Base-by-base conservation (phyloP, 2,329 filamentous ascomycete genomes). In the Ophiostoma ips region DNA sequence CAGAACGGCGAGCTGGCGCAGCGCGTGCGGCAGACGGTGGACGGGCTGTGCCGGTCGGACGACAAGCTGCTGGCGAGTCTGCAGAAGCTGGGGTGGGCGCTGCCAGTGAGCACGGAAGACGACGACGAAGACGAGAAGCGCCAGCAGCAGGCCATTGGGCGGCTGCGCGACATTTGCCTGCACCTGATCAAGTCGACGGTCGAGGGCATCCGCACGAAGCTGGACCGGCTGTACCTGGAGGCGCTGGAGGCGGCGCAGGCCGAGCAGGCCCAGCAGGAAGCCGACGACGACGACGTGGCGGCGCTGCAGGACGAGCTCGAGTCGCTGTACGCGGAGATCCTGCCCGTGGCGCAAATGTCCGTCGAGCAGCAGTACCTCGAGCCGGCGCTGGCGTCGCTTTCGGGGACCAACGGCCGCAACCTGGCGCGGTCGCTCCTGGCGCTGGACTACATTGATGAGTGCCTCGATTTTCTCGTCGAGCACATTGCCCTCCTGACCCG, bases 271-370 rank as follows among this genome's bases (percentile, higher is more conserved):
- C 54, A 59, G 5, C 24, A 19, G 15, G 28, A 21, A 11, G 18
- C 16, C n/a, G 58, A 62, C 0, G 54, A 55, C 1, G 66, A 65
- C 5, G 73, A 77, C 46, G 68, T 73, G 10, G 66, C 64, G 13
- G 68, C 71, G 3, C 60, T 83, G 2, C 74, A 81, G 57, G 73
- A 75, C 31, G 83, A 86, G 58, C 68, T 87, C 1, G 79, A 84
- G 55, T 83, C 80, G 5, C 67, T 87, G 3, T 81, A 83, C 56
- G 68, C 79, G 0, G 83, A 87, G 59, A 79, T 87, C 37, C 66
- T 82, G 0, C 77, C 81, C 0, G 78, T 87, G 2, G 76, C 81
- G 7, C 77, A 83, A 54, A 86, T 87, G 77, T 77, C 81, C 0
- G 71, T 81, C 1, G 79, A 85, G 55, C 76, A 83, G 57, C 78